Conservation (phyloP, 2,329 filamentous ascomycete genomes). For the Fusarium bulbicola region DNA sequence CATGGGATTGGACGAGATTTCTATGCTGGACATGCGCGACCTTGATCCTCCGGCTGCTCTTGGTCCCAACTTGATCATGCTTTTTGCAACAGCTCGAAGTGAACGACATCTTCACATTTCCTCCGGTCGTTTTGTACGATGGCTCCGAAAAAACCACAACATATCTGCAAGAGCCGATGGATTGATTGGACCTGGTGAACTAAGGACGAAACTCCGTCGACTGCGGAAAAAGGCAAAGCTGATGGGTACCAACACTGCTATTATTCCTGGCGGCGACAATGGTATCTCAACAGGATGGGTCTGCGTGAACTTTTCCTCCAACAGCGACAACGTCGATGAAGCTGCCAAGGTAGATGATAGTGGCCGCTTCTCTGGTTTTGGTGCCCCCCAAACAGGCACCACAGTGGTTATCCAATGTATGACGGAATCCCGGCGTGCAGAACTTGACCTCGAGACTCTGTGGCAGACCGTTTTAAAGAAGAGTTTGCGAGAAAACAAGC, state of each 20-base stretch:
- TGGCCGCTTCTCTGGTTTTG: constrained; percentile 80
- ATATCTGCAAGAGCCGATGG: constrained; percentile 85
- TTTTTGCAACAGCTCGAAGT: constrained; percentile 89
- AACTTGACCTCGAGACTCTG: constrained; percentile 63
- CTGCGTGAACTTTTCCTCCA: constrained; percentile 85
- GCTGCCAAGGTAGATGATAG: constrained; percentile 55
- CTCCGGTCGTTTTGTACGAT: constrained; percentile 87
- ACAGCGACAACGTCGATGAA: constrained; percentile 65
- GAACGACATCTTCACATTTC: constrained; percentile 94
- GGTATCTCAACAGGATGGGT: constrained; percentile 95
- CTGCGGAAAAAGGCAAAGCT: constrained; percentile 84
- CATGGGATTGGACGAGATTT: constrained; percentile 84
- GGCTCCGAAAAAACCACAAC: constrained; percentile 77
- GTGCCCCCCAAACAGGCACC: constrained; percentile 58
- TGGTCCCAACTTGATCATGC: constrained; percentile 89
- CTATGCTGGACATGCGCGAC: constrained; percentile 81
- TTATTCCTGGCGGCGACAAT: constrained; percentile 75
- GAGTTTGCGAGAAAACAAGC: constrained; percentile 45
- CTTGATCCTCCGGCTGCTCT: constrained; percentile 89
- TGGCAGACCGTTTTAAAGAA: constrained; percentile 57
- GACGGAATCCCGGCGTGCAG: constrained; percentile 61
- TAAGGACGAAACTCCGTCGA: constrained; percentile 85
- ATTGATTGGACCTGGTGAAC: constrained; percentile 85
- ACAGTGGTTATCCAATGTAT: constrained; percentile 67
- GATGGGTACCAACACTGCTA: constrained; percentile 75